Evolutionary conservation across 179 eudicot genomes (phyloP).

Genomic region (Actinidia arguta): DNA sequence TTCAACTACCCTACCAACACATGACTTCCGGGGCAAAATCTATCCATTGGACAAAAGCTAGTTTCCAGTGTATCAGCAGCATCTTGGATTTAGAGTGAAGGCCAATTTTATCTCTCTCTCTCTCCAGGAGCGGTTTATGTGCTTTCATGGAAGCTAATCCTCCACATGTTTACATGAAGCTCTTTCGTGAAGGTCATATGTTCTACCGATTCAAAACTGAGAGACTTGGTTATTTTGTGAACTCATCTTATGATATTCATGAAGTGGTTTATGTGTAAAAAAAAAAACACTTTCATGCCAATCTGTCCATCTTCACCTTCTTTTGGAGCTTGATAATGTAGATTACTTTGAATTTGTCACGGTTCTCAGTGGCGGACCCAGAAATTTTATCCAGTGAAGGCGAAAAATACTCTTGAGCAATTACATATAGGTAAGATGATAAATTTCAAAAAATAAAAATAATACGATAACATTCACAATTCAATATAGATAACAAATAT

Average conservation of each 20-base stretch:
- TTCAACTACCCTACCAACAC: background rate
- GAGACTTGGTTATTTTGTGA: no score
- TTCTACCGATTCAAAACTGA: background rate
- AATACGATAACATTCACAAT: no score
- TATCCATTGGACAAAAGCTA: background rate
- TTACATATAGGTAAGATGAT: no score
- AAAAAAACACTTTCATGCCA: background rate
- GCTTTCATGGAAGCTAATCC: slow-evolving; percentile 13
- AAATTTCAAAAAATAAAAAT: no score
- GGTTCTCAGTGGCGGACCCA: no score
- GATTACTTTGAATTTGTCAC: background rate
- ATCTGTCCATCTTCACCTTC: background rate
- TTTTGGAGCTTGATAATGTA: background rate
- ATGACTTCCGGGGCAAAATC: background rate
- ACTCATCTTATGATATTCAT: background rate
- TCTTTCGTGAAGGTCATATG: background rate
- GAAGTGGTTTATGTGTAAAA: background rate
- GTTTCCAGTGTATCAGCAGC: background rate
- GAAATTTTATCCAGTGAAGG: no score
- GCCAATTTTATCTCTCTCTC: background rate
- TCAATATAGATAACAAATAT: no score
- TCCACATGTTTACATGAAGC: background rate
- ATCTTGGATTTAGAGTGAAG: background rate
- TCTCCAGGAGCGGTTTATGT: background rate
- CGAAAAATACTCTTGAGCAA: no score